Conservation (phyloP, 352 stramenopile genomes). For the Hyaloperonospora arabidopsidis region DNA sequence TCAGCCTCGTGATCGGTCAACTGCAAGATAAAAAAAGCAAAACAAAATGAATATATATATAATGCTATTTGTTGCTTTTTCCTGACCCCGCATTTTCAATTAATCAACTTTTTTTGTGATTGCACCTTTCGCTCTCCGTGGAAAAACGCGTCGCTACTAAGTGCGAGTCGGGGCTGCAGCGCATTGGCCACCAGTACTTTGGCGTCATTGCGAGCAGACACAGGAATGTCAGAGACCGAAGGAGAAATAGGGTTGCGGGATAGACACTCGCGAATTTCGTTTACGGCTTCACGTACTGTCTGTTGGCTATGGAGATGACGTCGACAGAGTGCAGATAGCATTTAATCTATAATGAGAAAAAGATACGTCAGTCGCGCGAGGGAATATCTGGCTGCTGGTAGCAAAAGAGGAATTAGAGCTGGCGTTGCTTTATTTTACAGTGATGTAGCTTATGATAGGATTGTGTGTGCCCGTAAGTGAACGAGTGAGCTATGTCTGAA, state of each 20-base stretch:
- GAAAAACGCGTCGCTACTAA: constrained; percentile 54
- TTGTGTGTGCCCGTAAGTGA: too few species aligned
- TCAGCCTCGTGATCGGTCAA: constrained; percentile 33
- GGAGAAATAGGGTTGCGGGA: neutral
- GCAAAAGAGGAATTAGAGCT: too few species aligned
- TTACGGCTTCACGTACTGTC: constrained; percentile 15
- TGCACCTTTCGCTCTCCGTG: constrained; percentile 31
- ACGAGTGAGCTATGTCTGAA: too few species aligned
- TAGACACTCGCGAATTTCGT: constrained; percentile 24
- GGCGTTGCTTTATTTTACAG: too few species aligned
- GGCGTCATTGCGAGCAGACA: constrained; percentile 29
- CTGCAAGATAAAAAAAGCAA: neutral
- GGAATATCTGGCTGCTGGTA: too few species aligned
- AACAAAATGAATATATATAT: neutral
- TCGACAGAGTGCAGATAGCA: neutral
- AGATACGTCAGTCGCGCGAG: too few species aligned
- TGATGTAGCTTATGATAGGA: too few species aligned
- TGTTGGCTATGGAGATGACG: constrained; percentile 17
- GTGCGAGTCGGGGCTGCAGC: constrained; percentile 30
- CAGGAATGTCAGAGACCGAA: neutral
- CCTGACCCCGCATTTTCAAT: too few species aligned
- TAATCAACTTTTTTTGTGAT: neutral
- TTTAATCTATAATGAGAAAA: too few species aligned
- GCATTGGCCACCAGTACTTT: constrained; percentile 52
- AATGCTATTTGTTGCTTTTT: too few species aligned